Evolutionary conservation across 148 eudicot species (phyloP).

Genomic region (Vaccinium vitisidaea): DNA sequence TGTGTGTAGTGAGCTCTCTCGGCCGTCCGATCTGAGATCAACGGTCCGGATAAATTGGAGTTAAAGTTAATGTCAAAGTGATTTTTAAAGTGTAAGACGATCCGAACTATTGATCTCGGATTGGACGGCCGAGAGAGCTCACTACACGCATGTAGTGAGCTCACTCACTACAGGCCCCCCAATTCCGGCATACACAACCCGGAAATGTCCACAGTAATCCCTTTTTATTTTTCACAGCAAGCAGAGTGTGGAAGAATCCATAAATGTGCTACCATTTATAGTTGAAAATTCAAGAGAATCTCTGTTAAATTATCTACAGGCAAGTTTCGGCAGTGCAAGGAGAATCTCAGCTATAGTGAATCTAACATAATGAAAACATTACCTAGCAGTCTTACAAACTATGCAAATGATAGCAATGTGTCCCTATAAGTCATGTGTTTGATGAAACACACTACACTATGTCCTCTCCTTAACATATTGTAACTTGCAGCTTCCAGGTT

Average conservation of each 20-base stretch:
- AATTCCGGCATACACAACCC: background rate
- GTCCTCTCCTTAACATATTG: background rate
- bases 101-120: no score
- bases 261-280: background rate
- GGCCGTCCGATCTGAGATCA: no score
- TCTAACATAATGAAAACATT: background rate
- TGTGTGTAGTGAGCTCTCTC: no score
- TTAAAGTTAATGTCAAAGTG: no score
- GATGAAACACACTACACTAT: background rate
- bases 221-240: background rate
- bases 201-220: background rate
- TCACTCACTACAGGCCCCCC: no score
- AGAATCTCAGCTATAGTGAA: background rate
- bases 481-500: background rate
- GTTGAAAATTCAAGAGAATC: background rate
- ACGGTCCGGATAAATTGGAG: no score
- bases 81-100: no score
- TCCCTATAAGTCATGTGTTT: background rate
- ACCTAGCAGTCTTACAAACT: background rate
- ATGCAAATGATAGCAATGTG: background rate
- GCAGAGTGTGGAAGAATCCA: background rate
- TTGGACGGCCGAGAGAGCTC: no score
- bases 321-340: background rate
- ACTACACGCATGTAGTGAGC: no score
- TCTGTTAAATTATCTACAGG: background rate